Conservation (phyloP, 495 filamentous ascomycete species). For the Xylaria flabelliformis region DNA sequence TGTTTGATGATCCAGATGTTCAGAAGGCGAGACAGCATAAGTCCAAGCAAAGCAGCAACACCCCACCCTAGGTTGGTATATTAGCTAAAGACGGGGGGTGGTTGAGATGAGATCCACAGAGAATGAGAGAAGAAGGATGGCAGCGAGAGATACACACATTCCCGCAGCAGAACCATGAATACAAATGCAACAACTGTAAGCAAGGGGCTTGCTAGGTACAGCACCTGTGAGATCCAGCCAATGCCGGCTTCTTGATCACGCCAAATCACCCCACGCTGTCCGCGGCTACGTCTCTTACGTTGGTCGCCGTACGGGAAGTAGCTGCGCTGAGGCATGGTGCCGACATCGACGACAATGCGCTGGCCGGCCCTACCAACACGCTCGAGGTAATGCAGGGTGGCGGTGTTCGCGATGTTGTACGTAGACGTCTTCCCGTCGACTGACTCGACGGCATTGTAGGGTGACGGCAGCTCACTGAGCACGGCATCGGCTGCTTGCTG, state of each 20-base stretch:
- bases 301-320: conserved; percentile 31
- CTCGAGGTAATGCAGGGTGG: conserved; percentile 59
- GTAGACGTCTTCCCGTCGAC: conserved; percentile 39
- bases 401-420: conserved; percentile 60
- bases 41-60: conserved; percentile 47
- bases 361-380: conserved; percentile 52
- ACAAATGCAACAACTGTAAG: conserved; percentile 51
- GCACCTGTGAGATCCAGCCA: conserved; percentile 48
- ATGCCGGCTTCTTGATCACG: conserved; percentile 38
- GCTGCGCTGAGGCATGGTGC: conserved; percentile 34
- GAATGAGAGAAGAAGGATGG: neutral
- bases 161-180: conserved; percentile 50
- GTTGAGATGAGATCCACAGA: neutral
- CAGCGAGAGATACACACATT: conserved; percentile 44
- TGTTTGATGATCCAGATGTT: conserved; percentile 63
- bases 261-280: conserved; percentile 42
- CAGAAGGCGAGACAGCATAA: conserved; percentile 59
- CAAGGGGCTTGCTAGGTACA: conserved; percentile 53
- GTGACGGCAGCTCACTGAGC: conserved; percentile 39
- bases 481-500: conserved; percentile 61
- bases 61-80: conserved; percentile 51
- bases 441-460: conserved; percentile 46
- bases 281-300: conserved; percentile 16
- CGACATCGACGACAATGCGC: conserved; percentile 55
- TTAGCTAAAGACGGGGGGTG: conserved; percentile 14